Percentiles rank a stretch among this genome's conserved stretches.
Evolutionary conservation across 768 basidiomycete genomes (phyloP).

Genomic region (Phaffia tasmanica): DNA sequence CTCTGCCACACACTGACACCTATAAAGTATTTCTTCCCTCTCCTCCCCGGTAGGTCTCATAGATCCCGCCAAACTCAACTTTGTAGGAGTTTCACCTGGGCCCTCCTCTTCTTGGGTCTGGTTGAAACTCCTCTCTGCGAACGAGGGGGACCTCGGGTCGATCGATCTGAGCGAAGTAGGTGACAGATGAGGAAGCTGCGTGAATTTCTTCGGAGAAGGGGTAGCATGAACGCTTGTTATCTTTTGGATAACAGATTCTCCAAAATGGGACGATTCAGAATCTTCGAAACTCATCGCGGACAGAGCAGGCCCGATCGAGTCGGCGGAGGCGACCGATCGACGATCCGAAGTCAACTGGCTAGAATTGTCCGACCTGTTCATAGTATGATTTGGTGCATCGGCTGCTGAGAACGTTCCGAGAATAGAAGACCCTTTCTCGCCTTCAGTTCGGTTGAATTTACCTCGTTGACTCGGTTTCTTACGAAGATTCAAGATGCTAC

Average conservation of each 20-base stretch:
- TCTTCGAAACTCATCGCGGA: constrained; percentile 23
- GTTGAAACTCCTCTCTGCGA: not conserved
- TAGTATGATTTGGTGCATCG: not conserved
- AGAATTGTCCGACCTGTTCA: not conserved
- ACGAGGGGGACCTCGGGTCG: constrained; percentile 1
- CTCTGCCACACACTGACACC: constrained; percentile 38
- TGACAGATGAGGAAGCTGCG: too few relatives aligned
- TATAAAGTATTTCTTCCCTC: constrained; percentile 33
- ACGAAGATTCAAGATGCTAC: not conserved
- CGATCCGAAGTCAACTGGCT: not conserved
- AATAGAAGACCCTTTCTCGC: not conserved
- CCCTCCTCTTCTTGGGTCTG: constrained; percentile 1
- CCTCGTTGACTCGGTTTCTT: not conserved
- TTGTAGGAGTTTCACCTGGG: not conserved
- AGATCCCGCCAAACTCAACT: constrained; percentile 14
- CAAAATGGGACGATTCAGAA: constrained; percentile 15
- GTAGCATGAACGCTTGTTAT: not conserved
- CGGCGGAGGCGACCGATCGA: constrained; percentile 1
- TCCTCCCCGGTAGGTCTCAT: constrained; percentile 4
- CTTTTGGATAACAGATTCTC: constrained; percentile 14
- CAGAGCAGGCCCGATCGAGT: constrained; percentile 16
- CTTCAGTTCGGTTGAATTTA: not conserved
- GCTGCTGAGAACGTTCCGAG: not conserved
- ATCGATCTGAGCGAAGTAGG: not conserved
- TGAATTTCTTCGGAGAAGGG: not conserved